Base-by-base conservation (phyloP, 305 asterid genomes). In the Fraxinus sp. region DNA sequence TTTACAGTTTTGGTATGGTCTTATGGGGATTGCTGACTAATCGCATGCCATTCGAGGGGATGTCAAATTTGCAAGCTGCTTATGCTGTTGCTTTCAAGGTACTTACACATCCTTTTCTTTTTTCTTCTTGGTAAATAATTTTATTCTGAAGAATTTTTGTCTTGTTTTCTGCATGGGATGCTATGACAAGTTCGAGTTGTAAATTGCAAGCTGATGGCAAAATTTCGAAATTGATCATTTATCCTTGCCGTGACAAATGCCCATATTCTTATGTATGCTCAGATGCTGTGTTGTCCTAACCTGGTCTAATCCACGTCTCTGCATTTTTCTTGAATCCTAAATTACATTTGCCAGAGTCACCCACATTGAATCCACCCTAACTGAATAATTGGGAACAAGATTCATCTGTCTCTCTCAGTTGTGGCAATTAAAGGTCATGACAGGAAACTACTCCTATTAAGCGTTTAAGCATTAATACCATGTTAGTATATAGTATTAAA, bases 61-160 rank as follows among this genome's bases (percentile, higher is more conserved):
- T 94, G 98, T 95, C 99, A 5, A 95, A 95, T 85, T 89, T 95
- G 93, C 99, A 95, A 84, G 99, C 98, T 85, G 99, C 99, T 49
- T 95, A 95, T 91, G 98, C 99, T 84, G 97, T 98, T 89, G 99
- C 97, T 79, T 95, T 94, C 89, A 95, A 95, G 98, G 98, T 95
- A 85, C 83, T 64, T 22, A 9, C 13, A 33, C 4, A 22, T 62
- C 64, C 64, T 52, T 5, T 5, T n/a, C 64, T n/a, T 52, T 52
- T 52, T n/a, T n/a, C 64, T 16, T 26, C 5, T 64, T 3, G 72
- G 16, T 64, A 64, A 64, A 24, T 64, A 8, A 8, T 64, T 62
- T 64, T 64, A 64, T 64, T 18, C 26, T 18, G 24, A 20, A 3
- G 59, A 49, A 14, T 14, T 14, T 14, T 0, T 0, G 7, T n/a